These are phyloP conservation scores for Xylaria intraflava DNA, from an alignment of 495 filamentous ascomycete genomes.

Conservation along the genomic window DNA sequence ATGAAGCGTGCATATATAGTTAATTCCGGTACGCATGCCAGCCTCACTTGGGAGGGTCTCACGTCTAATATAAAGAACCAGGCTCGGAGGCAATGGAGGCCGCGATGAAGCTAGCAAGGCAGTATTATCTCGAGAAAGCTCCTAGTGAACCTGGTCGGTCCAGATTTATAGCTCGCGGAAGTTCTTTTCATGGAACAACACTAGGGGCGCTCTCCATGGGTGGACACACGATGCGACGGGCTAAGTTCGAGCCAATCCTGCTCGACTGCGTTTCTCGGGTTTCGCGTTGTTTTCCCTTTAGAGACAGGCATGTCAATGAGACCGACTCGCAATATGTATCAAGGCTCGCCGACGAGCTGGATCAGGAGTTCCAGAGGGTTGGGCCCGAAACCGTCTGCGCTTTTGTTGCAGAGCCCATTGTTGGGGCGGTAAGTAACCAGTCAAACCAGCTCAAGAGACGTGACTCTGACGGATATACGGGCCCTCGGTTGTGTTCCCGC, in stretches of 20 bases:
- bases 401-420: conserved; percentile 59
- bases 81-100: conserved; percentile 60
- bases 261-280: conserved; percentile 49
- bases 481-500: conserved; percentile 58
- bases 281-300: conserved; percentile 47
- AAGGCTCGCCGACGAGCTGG: conserved; percentile 52
- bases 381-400: conserved; percentile 60
- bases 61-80: background rate
- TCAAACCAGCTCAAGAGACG: background rate
- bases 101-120: conserved; percentile 55
- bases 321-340: conserved; percentile 40
- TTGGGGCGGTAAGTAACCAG: conserved; percentile 27
- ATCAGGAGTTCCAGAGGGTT: conserved; percentile 59
- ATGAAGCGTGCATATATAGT: conserved; percentile 45
- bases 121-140: conserved; percentile 52
- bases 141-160: conserved; percentile 33
- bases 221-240: conserved; percentile 49
- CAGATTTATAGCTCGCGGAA: conserved; percentile 50
- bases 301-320: conserved; percentile 30
- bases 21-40: conserved; percentile 49
- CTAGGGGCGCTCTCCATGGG: conserved; percentile 51
- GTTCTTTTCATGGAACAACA: conserved; percentile 59
- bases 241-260: conserved; percentile 53
- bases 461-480: conserved; percentile 39
- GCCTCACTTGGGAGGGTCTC: background rate